Evolutionary conservation across 139 green algal species (phyloP), one percentile per base, ranked within the genome.

Genomic region (Micromonas pusilla): DNA sequence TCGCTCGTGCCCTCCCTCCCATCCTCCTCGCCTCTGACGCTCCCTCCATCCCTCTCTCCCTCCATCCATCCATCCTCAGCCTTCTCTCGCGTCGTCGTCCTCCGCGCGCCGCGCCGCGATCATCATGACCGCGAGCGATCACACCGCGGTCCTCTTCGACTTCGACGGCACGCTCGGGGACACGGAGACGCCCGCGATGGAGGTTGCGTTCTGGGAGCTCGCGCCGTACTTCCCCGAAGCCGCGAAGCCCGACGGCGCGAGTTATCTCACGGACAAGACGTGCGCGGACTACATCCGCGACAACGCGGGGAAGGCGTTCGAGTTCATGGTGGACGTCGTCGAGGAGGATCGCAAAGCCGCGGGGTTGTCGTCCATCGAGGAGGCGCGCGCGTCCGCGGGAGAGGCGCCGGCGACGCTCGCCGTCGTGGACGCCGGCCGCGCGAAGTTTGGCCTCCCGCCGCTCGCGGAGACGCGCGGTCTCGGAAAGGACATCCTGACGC

Each of bases 271-370:
- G 28, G 66, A 73, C n/a, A 4, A 36, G 28, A 52, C n/a, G n/a
- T 52, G 34, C n/a, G 3, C 3, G 3, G 30, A 38, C 31, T 73
- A 54, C 66, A 45, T 73, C 28, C 66, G 66, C n/a, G 66, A 73
- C 36, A 73, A 73, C 31, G 66, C 66, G 19, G 66, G 66, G 3
- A 73, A 73, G 66, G 66, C 66, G 3, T 73, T 73, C 38, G 66
- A 73, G n/a, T 73, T 73, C 66, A 73, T 73, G 66, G 66, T 73
- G 3, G 66, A 73, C 66, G 38, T 54, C 31, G 36, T 36, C 66
- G 38, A 73, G 31, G 66, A 73, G 30, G 36, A 36, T 25, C 66
- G 66, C 66, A 38, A 36, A 5, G 30, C 34, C 19, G 66, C 31
- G 36, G 66, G 66, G 23, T 26, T 73, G 66, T 26, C 66, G 26